Percentiles rank a stretch among this genome's conserved stretches.
phyloP scores from a whole-genome alignment of 2,329 filamentous ascomycete genomes.

The Aspergillus felis region DNA sequence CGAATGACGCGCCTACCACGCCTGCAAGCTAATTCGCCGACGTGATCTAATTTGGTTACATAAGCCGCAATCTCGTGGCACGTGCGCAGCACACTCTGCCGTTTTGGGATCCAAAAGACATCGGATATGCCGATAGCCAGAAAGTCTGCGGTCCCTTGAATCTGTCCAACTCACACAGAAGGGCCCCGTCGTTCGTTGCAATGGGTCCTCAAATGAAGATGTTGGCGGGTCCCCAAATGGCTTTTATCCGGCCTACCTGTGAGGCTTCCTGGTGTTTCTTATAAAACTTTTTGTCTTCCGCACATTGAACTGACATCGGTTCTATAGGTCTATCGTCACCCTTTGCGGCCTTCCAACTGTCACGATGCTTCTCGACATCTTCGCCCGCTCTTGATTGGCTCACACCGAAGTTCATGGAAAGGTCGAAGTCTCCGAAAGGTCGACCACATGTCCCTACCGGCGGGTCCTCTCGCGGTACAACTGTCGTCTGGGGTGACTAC shows the following conservation, averaged over 20 bases:
- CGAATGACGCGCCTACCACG: constrained; percentile 21
- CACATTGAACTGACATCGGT: constrained; percentile 16
- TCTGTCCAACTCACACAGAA: constrained; percentile 1
- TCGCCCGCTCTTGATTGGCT: constrained; percentile 67
- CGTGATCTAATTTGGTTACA: constrained; percentile 23
- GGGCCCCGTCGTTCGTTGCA: constrained; percentile 12
- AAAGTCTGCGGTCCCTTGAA: constrained; percentile 14
- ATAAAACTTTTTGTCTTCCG: constrained; percentile 6
- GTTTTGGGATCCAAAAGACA: constrained; percentile 15
- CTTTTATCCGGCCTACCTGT: constrained; percentile 33
- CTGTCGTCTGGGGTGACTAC: constrained; percentile 93
- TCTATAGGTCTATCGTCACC: constrained; percentile 24
- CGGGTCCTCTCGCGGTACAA: constrained; percentile 87
- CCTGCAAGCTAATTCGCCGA: constrained; percentile 9
- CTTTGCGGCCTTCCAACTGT: constrained; percentile 36
- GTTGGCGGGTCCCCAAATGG: constrained; percentile 32
- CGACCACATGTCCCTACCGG: constrained; percentile 83
- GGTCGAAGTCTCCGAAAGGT: constrained; percentile 85
- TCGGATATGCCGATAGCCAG: constrained; percentile 20
- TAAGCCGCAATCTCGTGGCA: constrained; percentile 20
- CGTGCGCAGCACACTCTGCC: constrained; percentile 23
- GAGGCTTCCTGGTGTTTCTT: constrained; percentile 10
- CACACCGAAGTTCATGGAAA: constrained; percentile 72
- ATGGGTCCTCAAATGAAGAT: constrained; percentile 37
- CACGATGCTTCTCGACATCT: constrained; percentile 71